Conservation (phyloP, 352 stramenopile genomes). For the Phytophthora chlamydospora region DNA sequence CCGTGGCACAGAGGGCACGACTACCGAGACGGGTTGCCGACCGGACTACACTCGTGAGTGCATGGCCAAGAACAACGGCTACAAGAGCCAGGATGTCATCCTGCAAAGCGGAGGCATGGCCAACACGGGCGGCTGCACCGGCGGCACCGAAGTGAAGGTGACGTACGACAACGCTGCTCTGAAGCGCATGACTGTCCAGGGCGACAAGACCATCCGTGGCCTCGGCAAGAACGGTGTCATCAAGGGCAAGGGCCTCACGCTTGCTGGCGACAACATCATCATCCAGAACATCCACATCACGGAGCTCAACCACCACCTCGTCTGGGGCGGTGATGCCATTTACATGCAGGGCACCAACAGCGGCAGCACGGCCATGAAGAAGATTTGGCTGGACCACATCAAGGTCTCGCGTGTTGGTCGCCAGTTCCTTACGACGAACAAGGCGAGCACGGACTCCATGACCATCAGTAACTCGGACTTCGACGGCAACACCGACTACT, state of each 20-base stretch:
- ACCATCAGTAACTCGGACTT: slow-evolving; percentile 64
- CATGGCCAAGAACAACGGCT: slow-evolving; percentile 42
- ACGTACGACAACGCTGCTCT: slow-evolving; percentile 21
- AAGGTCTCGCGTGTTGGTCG: slow-evolving; percentile 36
- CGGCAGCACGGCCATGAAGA: slow-evolving; percentile 18
- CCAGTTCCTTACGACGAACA: slow-evolving; percentile 49
- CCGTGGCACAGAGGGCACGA: slow-evolving; percentile 35
- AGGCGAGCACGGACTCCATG: slow-evolving; percentile 34
- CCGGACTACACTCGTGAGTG: slow-evolving; percentile 40
- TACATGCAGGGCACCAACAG: slow-evolving; percentile 36
- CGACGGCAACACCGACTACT: slow-evolving; percentile 50
- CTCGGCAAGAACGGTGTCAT: slow-evolving; percentile 39
- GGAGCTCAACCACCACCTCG: slow-evolving; percentile 44
- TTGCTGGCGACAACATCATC: slow-evolving; percentile 40
- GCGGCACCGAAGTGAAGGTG: slow-evolving; percentile 31
- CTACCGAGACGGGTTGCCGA: slow-evolving; percentile 37
- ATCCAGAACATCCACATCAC: slow-evolving; percentile 50
- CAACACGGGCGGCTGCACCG: slow-evolving; percentile 47
- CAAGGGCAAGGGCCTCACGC: slow-evolving; percentile 38
- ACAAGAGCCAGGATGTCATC: slow-evolving; percentile 45
- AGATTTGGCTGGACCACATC: slow-evolving; percentile 51
- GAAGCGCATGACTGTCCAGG: slow-evolving; percentile 33
- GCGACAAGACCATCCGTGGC: slow-evolving; percentile 45
- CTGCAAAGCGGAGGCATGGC: slow-evolving; percentile 40
- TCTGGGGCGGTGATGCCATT: slow-evolving; percentile 47